phyloP scores from a whole-genome alignment of 129 eudicot genomes.

The Oenanthe sinensis region DNA sequence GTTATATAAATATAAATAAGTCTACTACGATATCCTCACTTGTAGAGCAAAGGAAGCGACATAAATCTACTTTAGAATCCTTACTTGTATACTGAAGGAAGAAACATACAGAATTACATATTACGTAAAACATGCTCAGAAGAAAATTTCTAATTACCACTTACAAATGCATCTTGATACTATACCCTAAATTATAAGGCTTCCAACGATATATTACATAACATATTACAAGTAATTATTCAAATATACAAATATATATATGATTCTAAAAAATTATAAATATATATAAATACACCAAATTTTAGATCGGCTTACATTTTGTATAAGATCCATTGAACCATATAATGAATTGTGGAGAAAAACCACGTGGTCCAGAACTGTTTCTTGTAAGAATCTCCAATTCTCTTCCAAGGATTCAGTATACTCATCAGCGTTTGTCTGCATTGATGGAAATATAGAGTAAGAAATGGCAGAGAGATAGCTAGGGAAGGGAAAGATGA shows the following conservation, averaged over 20 bases:
- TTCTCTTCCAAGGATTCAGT: conserved; percentile 37
- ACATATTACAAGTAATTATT: neutral
- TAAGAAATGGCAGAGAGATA: neutral
- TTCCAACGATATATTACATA: neutral
- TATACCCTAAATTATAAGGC: neutral
- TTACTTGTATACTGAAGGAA: too few species aligned
- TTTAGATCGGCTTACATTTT: conserved; percentile 37
- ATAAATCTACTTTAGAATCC: neutral
- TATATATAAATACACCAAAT: neutral
- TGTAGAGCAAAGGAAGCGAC: neutral
- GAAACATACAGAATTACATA: neutral
- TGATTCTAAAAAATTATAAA: neutral
- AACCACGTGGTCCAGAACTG: conserved; percentile 49
- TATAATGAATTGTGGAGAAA: conserved; percentile 44
- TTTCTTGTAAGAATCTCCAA: conserved; percentile 49
- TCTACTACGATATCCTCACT: neutral
- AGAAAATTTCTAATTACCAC: neutral
- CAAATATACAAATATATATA: neutral
- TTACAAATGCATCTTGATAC: neutral
- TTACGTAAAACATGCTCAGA: neutral
- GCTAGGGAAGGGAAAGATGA: neutral
- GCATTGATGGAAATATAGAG: conserved; percentile 8
- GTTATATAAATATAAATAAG: too few species aligned
- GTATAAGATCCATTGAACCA: conserved; percentile 68
- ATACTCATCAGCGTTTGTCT: conserved; percentile 41